Percentiles rank a stretch among this genome's conserved stretches.
phyloP scores from a whole-genome alignment of 352 stramenopile species.

The Phytophthora hibernalis region DNA sequence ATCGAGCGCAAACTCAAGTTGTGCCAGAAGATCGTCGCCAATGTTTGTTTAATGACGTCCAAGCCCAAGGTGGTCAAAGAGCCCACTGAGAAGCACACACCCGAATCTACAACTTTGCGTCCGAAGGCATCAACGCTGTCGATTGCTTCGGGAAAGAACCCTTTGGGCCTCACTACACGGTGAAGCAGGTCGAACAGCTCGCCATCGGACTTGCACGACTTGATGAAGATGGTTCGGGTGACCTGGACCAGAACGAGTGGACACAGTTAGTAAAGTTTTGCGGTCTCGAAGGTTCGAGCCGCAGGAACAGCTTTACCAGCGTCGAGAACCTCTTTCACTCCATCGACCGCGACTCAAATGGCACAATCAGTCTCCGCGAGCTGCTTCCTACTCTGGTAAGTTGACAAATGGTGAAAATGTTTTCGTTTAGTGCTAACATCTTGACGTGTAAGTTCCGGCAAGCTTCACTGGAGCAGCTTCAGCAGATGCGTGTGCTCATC shows the following conservation, averaged over 20 bases:
- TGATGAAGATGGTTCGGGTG: conserved; percentile 63
- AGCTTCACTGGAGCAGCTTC: conserved; percentile 55
- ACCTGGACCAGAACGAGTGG: conserved; percentile 67
- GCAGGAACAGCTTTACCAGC: conserved; percentile 27
- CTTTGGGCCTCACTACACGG: conserved; percentile 68
- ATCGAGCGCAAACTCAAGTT: conserved; percentile 70
- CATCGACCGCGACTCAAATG: conserved; percentile 57
- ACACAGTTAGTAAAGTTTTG: conserved; percentile 51
- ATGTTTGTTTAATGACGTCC: conserved; percentile 27
- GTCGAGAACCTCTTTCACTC: conserved; percentile 59
- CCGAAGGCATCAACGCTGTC: conserved; percentile 3
- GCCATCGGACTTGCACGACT: conserved; percentile 53
- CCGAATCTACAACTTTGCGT: conserved; percentile 3
- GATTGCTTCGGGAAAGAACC: conserved; percentile 35
- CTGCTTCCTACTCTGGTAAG: conserved; percentile 60
- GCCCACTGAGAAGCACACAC: conserved; percentile 5
- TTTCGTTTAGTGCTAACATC: conserved; percentile 12
- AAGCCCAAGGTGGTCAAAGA: conserved; percentile 27
- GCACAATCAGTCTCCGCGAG: conserved; percentile 59
- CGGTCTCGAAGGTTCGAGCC: conserved; percentile 27
- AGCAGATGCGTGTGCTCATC: conserved; percentile 51
- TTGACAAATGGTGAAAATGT: conserved; percentile 13
- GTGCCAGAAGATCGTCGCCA: conserved; percentile 52
- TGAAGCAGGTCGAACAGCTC: conserved; percentile 69
- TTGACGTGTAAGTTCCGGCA: conserved; percentile 48